Base-by-base conservation (phyloP, 345 rosid genomes). In the Heritiera fomes region DNA sequence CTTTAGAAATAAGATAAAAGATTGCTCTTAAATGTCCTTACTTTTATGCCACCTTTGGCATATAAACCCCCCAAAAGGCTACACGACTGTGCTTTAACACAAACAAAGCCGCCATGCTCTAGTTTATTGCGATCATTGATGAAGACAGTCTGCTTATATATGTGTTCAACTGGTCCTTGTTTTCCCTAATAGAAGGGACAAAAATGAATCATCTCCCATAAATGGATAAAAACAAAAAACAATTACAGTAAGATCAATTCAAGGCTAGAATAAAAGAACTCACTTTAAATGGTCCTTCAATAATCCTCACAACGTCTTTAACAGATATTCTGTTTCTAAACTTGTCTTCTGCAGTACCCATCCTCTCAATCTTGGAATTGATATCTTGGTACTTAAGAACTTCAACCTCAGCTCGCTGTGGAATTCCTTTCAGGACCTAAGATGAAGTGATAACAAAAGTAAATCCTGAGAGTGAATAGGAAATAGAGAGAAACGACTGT, bases 91-190 rank as follows among this genome's bases (percentile, higher is more conserved):
- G 93, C 77, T 84, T 91, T 92, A 75, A 89, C 92, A 78, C 98
- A 94, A 38, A 92, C 87, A 83, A 90, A 94, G 75, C 97, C 94
- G 8, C 93, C 94, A 87, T 94, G 98, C 87, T 94, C 96, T 73
- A 91, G 90, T 78, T 53, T 53, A 4, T 15, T 14, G 58, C 20
- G 58, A 53, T 92, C 98, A 81, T 85, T 82, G 65, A 94, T 83
- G 79, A 94, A 94, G 74, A 94, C 75, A 59, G 92, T 80, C 67
- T 91, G 92, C 79, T 85, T 91, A 70, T 77, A 93, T 73, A 93
- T 90, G 86, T 93, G 98, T 81, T 84, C 94, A 56, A 93, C 98
- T 20, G 97, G 94, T 81, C 98, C 97, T 89, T 90, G 97, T 78
- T 91, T 92, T 61, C 96, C 98, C 97, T 94, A 43, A 77, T 17